Percentiles rank a stretch among this genome's conserved stretches.
These are phyloP conservation scores for Chenopodium album DNA, from an alignment of 148 eudicot species.

Conservation along the genomic window DNA sequence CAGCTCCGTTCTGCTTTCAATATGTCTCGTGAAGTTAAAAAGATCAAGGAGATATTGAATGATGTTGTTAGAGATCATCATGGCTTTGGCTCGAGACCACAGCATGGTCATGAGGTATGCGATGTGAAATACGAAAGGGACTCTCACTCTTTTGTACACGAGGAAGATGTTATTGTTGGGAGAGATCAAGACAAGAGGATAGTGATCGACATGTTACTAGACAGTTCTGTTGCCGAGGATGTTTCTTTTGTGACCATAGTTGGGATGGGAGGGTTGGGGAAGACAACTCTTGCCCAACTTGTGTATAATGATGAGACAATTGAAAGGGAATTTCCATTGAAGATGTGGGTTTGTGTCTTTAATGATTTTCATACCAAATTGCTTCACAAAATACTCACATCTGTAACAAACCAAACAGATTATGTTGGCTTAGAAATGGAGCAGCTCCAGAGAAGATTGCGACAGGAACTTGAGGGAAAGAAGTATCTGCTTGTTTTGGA, in stretches of 20 bases:
- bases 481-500: constrained; percentile 35
- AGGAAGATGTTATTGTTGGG: constrained; percentile 28
- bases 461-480: constrained; percentile 13
- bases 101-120: not conserved
- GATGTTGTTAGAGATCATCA: not conserved
- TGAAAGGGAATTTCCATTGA: constrained; percentile 19
- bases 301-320: constrained; percentile 24
- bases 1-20: not conserved
- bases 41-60: constrained; percentile 8
- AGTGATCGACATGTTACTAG: not conserved
- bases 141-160: constrained; percentile 21
- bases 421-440: constrained; percentile 1
- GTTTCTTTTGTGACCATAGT: constrained; percentile 28
- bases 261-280: constrained; percentile 41
- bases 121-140: not conserved
- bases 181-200: constrained; percentile 24
- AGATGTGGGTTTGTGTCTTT: constrained; percentile 38
- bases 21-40: not conserved
- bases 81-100: not conserved
- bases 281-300: constrained; percentile 34
- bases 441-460: constrained; percentile 12
- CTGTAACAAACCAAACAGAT: not conserved
- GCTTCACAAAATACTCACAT: constrained; percentile 13
- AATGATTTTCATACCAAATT: constrained; percentile 26
- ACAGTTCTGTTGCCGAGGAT: not conserved